Conservation (phyloP, 2,329 filamentous ascomycete genomes). For the Trichoderma guizhouense region DNA sequence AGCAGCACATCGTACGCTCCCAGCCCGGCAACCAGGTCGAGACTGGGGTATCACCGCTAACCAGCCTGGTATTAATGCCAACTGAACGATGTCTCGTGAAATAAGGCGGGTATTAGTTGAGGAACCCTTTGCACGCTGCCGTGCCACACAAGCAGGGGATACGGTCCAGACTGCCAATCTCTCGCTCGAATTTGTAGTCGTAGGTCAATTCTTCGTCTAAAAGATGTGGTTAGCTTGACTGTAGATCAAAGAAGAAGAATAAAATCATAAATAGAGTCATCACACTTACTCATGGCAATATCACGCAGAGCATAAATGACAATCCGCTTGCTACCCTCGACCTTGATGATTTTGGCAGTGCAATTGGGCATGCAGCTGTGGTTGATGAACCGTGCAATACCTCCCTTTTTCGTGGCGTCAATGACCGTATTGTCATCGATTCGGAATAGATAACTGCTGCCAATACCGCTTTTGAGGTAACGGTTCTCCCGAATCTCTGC, state of each 20-base stretch:
- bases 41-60: not conserved
- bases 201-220: slow-evolving; percentile 98
- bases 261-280: not conserved
- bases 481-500: slow-evolving; percentile 91
- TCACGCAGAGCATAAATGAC: slow-evolving; percentile 97
- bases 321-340: slow-evolving; percentile 95
- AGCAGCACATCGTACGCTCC: not conserved
- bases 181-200: slow-evolving; percentile 99
- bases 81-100: not conserved
- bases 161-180: slow-evolving; percentile 89
- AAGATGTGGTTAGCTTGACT: slow-evolving; percentile 26
- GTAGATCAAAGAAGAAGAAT: slow-evolving; percentile 5
- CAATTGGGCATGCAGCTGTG: slow-evolving; percentile 98
- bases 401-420: slow-evolving; percentile 96
- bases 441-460: slow-evolving; percentile 94
- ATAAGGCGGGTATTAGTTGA: slow-evolving; percentile 66
- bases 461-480: slow-evolving; percentile 94
- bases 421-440: slow-evolving; percentile 98
- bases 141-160: slow-evolving; percentile 97
- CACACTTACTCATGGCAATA: slow-evolving; percentile 81
- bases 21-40: not conserved
- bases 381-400: slow-evolving; percentile 98
- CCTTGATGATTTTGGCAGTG: slow-evolving; percentile 98
- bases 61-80: not conserved
- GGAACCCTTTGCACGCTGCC: slow-evolving; percentile 94